Evolutionary conservation across 192 early-diverging fungal genomes (phyloP), one percentile per base, ranked within the genome.

Genomic region (Entomortierella chlamydospora): DNA sequence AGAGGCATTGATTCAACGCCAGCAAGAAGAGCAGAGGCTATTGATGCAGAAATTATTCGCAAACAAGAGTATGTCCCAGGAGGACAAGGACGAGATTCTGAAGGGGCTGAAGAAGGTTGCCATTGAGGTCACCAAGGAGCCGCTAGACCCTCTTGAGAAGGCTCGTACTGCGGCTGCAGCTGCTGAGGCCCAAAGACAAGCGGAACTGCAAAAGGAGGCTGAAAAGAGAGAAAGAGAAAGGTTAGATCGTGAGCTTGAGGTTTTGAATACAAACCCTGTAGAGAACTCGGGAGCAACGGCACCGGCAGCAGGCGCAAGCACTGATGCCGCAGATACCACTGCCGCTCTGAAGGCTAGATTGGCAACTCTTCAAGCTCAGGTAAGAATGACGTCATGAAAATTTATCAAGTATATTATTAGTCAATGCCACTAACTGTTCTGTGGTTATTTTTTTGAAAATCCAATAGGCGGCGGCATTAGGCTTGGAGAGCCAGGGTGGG

Each of bases 1-100:
- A 72, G 86, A 85, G 23, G 79, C 84, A 13, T 72, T 91, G 12
- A 83, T 90, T 22, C 81, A 85, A 18, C 80, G 82, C 18, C 89
- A 92, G 54, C 83, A 91, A n/a, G 88, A 92, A 33, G 85, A 87
- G 53, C 87, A 92, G 63, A 91, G 91, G 50, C 47, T 79, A 52
- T 68, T 93, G 11, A 57, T 92, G 78, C 84, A 86, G 47, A 88
- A 88, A 68, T 33, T 91, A 23, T 55, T 88, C 18, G 82, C 80
- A 8, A 81, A 81, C 37, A 89, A 89, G 58, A 86, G 55, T 20
- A 80, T 87, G 80, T 83, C 83, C 0, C 67, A 83, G 37, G 33
- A 81, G 29, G 73, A 83, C 34, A 82, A 86, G 61, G 84, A 82
- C 23, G 89, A 86, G 45, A 70, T 88, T 23, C 61, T 86, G 50